These are phyloP conservation scores for Capsicum chinense DNA, from an alignment of 257 asterid species.

Conservation along the genomic window DNA sequence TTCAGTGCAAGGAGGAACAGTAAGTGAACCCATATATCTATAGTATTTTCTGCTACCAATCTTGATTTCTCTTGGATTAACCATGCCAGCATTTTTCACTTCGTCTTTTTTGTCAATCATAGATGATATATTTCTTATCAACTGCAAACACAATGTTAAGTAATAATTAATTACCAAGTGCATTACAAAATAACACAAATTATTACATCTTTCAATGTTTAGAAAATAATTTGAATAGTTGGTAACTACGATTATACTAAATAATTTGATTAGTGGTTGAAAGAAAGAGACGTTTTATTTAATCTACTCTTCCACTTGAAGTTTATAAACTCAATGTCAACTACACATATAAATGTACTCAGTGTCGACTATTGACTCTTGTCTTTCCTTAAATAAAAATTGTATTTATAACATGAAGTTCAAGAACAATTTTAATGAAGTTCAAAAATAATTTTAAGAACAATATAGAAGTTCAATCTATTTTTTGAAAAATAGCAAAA, in stretches of 20 bases:
- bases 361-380: background rate
- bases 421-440: too few relatives aligned
- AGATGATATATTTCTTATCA: slow-evolving; percentile 43
- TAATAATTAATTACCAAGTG: background rate
- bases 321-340: background rate
- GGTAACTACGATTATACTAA: background rate
- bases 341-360: background rate
- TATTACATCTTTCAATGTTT: background rate
- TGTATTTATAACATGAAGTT: too few relatives aligned
- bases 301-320: background rate
- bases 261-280: background rate
- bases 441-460: too few relatives aligned
- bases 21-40: slow-evolving; percentile 73
- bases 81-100: slow-evolving; percentile 38
- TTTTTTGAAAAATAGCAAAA: too few relatives aligned
- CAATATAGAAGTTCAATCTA: too few relatives aligned
- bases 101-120: slow-evolving; percentile 41
- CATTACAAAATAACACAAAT: background rate
- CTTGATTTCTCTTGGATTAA: slow-evolving; percentile 56
- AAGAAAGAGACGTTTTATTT: background rate
- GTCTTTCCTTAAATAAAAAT: too few relatives aligned
- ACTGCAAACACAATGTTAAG: slow-evolving; percentile 36
- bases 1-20: slow-evolving; percentile 75
- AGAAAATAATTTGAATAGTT: background rate
- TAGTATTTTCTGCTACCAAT: slow-evolving; percentile 41